Base-by-base conservation (phyloP, 2,329 filamentous ascomycete species). In the Claviceps fusiformis region DNA sequence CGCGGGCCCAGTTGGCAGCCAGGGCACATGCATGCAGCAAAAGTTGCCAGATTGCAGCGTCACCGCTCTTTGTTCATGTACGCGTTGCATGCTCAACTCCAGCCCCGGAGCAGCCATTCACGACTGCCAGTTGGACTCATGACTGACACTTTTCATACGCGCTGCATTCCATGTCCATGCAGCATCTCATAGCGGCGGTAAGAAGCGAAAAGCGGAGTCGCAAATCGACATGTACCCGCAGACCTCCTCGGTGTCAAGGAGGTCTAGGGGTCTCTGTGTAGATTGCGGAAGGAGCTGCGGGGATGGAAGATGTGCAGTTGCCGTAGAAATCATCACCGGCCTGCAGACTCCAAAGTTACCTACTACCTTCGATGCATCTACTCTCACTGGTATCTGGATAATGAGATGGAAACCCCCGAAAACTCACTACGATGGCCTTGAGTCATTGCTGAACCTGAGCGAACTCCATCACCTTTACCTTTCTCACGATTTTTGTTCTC, bases 31-130 rank as follows among this genome's bases (percentile, higher is more conserved):
- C 24, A 33, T 24, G 15, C 35, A 19, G 41, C 35, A 24, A 13
- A 17, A 17, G 37, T 17, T 5, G 37, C 37, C 37, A 39, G 37
- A 39, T 39, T 46, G 44, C 50, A 53, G 43, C 27, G 54, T 48
- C 54, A 52, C 54, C 50, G 54, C 50, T 52, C 37, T 51, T 51
- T 51, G 27, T 50, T 50, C 19, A 9, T 13, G 15, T 24, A 24
- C 24, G 24, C 24, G 11, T 17, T 17, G 37, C 37, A 39, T 39
- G 37, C 11, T 13, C 37, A 39, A 11, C 11, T 39, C 1, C 3
- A 5, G 13, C 13, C 37, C 11, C 24, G 37, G 37, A 15, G 37
- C 37, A 17, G 37, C 37, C 37, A 15, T 39, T 39, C 37, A 39
- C 9, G 15, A 24, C 44, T 27, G 44, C 24, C 44, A 46, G 24